These are phyloP conservation scores for Solanum chmielewskii DNA, from an alignment of 257 asterid species.

Conservation along the genomic window DNA sequence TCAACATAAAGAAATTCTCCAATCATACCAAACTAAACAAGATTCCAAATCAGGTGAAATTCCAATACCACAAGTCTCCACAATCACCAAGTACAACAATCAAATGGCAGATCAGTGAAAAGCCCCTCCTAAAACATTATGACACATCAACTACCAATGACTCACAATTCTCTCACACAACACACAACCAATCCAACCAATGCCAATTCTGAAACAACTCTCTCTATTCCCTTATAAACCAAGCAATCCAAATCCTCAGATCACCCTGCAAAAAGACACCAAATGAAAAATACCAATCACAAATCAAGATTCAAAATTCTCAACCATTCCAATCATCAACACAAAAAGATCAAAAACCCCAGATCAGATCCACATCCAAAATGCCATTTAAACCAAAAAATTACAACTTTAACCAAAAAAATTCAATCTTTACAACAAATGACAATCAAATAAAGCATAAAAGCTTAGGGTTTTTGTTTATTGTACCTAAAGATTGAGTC, in stretches of 20 bases:
- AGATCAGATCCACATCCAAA: slow-evolving; percentile 55
- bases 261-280: slow-evolving; percentile 45
- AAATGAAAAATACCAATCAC: neutral
- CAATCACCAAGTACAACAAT: slow-evolving; percentile 10
- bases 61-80: neutral
- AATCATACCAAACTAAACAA: neutral
- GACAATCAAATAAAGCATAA: neutral
- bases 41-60: neutral
- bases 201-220: slow-evolving; percentile 1
- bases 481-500: neutral
- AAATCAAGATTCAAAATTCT: neutral
- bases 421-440: neutral
- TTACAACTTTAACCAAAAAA: neutral
- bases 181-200: slow-evolving; percentile 10
- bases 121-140: neutral
- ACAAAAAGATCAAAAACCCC: slow-evolving; percentile 27
- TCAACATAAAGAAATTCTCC: slow-evolving; percentile 1
- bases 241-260: slow-evolving; percentile 27
- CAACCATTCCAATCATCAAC: neutral
- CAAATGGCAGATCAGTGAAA: slow-evolving; percentile 20
- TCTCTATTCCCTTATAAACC: neutral
- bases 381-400: neutral
- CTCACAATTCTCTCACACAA: neutral
- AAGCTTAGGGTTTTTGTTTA: neutral
- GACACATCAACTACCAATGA: slow-evolving; percentile 14